Evolutionary conservation across 805 yeast species (phyloP).

Genomic region (Schwanniomyces yamadae): DNA sequence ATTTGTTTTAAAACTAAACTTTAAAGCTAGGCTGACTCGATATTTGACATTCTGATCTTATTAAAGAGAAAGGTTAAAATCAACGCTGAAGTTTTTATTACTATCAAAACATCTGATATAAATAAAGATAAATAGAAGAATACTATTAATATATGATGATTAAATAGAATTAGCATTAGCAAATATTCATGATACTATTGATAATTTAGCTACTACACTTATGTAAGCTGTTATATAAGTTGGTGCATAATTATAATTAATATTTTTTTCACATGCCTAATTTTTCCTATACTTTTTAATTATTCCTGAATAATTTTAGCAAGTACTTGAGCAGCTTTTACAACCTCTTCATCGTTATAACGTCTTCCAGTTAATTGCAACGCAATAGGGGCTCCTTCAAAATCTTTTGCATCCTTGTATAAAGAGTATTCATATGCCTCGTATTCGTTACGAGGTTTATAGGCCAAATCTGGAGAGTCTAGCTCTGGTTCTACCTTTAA

Average conservation of each 20-base stretch:
- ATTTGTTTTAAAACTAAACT: too few relatives aligned
- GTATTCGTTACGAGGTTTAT: conserved; percentile 13
- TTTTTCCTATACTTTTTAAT: too few relatives aligned
- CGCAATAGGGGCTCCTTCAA: conserved; percentile 53
- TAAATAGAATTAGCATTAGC: too few relatives aligned
- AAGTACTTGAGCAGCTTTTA: conserved; percentile 30
- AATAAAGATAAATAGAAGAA: too few relatives aligned
- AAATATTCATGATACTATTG: conserved; percentile 1
- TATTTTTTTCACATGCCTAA: too few relatives aligned
- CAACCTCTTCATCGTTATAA: conserved; percentile 56
- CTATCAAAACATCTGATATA: too few relatives aligned
- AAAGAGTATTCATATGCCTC: conserved; percentile 19
- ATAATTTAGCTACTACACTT: conserved; percentile 4
- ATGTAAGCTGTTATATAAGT: conserved; percentile 6
- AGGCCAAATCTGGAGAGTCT: conserved; percentile 13
- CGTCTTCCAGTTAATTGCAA: conserved; percentile 54
- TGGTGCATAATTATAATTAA: conserved; percentile 6
- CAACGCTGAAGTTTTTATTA: too few relatives aligned
- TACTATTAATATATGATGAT: too few relatives aligned
- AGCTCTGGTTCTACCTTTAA: conserved; percentile 47
- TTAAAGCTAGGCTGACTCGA: too few relatives aligned
- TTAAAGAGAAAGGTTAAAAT: too few relatives aligned
- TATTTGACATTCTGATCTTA: too few relatives aligned
- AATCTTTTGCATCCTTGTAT: conserved; percentile 39
- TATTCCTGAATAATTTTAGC: conserved; percentile 1